Evolutionary conservation across 2,329 filamentous ascomycete species (phyloP), one percentile per base, ranked within the genome.

Genomic region (Aspergillus sp.): DNA sequence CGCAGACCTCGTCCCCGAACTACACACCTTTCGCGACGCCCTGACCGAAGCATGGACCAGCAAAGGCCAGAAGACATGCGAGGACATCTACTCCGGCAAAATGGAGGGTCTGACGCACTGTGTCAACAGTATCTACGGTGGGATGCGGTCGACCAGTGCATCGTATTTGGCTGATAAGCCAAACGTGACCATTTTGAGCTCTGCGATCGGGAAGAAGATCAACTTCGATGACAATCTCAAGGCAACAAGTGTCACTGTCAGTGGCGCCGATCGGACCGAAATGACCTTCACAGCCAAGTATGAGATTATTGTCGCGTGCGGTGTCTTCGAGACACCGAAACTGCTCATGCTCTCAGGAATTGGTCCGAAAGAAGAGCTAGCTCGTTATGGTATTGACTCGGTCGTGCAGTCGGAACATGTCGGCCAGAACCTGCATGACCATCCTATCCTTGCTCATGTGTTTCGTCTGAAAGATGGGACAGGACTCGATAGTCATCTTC

Each of bases 271-370:
- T 25, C 17, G 51, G 17, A 39, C 19, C 2, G 51, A 53, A 7
- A 1, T 41, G 15, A 53, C n/a, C 5, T 10, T 53, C 13, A 39
- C 15, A 11, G 51, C 51, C 6, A 53, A 53, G 19, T 19, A 42
- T n/a, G 57, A 59, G 27, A 50, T 59, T 25, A 59, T 59, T 11
- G 25, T 59, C 8, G 38, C 57, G 8, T 38, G 19, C 30, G 57
- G 57, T 5, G 57, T 42, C 27, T 44, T 59, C 39, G 30, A 54
- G 19, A 47, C 57, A 2, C 57, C 57, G 7, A 52, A 59, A 27
- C 57, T 59, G 21, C 50, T 59, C 25, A 32, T 54, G 57, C 39
- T 59, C 23, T 59, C 57, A 1, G 57, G 57, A 2, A 41, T 59
- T 21, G 57, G 57, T 2, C 50, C 50, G 5, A 47, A 54, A 23